These are phyloP conservation scores for Colletotrichum liaoningense DNA, from an alignment of 2,329 filamentous ascomycete species.

Conservation along the genomic window DNA sequence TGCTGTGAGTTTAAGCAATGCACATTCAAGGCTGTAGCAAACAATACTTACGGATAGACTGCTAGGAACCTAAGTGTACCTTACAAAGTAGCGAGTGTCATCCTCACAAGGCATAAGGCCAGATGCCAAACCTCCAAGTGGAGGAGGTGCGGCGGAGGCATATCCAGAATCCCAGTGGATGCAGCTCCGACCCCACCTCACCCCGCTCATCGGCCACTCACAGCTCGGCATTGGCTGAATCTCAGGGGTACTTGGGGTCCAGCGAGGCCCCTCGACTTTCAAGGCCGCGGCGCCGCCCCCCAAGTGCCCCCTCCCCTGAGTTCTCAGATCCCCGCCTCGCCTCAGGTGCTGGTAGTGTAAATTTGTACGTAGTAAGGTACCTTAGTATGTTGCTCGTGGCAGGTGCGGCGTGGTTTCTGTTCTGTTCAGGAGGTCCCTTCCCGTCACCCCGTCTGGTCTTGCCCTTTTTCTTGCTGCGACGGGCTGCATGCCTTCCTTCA, in stretches of 20 bases:
- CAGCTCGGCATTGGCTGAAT: neutral
- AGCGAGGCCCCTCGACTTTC: conserved; percentile 5
- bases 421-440: too few species aligned
- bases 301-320: neutral
- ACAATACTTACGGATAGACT: too few species aligned
- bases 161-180: neutral
- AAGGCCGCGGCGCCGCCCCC: neutral
- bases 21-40: too few species aligned
- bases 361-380: too few species aligned
- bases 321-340: neutral
- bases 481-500: too few species aligned
- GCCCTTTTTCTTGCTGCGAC: neutral
- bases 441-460: neutral
- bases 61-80: too few species aligned
- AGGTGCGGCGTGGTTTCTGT: too few species aligned
- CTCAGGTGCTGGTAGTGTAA: neutral
- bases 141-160: conserved; percentile 23
- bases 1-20: too few species aligned
- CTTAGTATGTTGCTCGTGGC: too few species aligned
- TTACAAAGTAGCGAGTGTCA: too few species aligned
- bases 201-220: conserved; percentile 13
- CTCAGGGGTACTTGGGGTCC: conserved; percentile 33
- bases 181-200: conserved; percentile 3
- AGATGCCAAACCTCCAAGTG: neutral
- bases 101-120: neutral